Base-by-base conservation (phyloP, 2,329 filamentous ascomycete genomes). In the Hymenoscyphus repandus region DNA sequence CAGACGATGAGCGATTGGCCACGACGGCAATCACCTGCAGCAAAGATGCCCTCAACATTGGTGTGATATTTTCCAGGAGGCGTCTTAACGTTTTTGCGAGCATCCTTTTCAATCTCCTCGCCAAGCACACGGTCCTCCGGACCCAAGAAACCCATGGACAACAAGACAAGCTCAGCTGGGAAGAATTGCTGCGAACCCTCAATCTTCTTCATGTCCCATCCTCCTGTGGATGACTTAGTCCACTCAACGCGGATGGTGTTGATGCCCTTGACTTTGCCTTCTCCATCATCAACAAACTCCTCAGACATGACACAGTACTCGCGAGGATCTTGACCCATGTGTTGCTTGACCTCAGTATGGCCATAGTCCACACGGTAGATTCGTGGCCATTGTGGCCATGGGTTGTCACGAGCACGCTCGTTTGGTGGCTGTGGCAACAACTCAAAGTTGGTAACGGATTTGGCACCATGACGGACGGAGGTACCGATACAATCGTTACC, bases 251-350 rank as follows among this genome's bases (percentile, higher is more conserved):
- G 90, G 52, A 93, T 82, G 39, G 90, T 96, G 73, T 93, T 96
- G 78, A 97, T 96, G 57, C 92, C 92, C 77, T 90, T 95, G 66
- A 97, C 90, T 58, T 86, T 85, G 67, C 91, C 91, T 45, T 72
- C 81, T 55, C 90, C 91, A 62, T 96, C 90, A 59, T 91, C 89
- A 54, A 95, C 89, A 62, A 97, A 97, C 64, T 95, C 89, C 74
- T 95, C 92, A 15, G 90, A 95, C 90, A 96, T 96, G 73, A 97
- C 90, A 75, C 91, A 96, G 78, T 88, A 97, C 74, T 96, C 92
- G 62, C 92, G 90, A 52, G 92, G 92, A 65, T 96, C 92, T 69
- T 91, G 91, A 72, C 92, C 92, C 76, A 91, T 92, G 75, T 96
- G 91, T 61, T 92, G 90, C 70, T 92, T 90, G 64, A 96, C 92